A percentile compares a stretch with the other conserved stretches of the same genome.
Conservation (phyloP, 2,329 filamentous ascomycete genomes). For the Alternaria brassicicola region DNA sequence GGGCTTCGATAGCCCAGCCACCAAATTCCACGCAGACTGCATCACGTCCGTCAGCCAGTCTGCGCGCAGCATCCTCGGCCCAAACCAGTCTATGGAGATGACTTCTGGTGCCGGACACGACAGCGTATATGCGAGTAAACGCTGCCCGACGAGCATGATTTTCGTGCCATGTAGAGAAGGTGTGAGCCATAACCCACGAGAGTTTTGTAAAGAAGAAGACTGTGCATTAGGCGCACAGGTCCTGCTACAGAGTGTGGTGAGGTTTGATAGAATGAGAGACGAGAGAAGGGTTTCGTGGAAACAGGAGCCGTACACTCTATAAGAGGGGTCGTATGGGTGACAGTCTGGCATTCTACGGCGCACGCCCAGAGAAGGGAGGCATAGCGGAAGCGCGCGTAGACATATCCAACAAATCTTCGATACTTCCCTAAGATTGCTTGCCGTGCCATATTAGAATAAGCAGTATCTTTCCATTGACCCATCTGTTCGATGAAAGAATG, state of each 20-base stretch:
- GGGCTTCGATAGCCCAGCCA: constrained; percentile 63
- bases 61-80: constrained; percentile 63
- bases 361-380: not conserved
- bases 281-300: constrained; percentile 42
- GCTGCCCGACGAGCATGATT: constrained; percentile 57
- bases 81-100: constrained; percentile 58
- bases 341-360: not conserved
- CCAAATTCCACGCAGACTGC: constrained; percentile 70
- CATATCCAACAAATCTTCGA: not conserved
- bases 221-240: constrained; percentile 57
- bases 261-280: constrained; percentile 55
- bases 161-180: constrained; percentile 57
- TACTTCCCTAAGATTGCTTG: not conserved
- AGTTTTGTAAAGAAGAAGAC: constrained; percentile 54
- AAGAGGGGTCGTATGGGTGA: not conserved
- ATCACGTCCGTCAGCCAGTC: constrained; percentile 68
- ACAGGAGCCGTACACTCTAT: constrained; percentile 34
- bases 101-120: constrained; percentile 71
- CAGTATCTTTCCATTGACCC: not conserved
- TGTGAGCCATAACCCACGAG: constrained; percentile 55
- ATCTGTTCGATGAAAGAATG: not conserved
- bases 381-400: not conserved
- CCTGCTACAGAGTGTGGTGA: constrained; percentile 57
- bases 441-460: not conserved
- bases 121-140: constrained; percentile 53